phyloP scores from a whole-genome alignment of 177 flowering plant genomes.

The Vitis hybrid region DNA sequence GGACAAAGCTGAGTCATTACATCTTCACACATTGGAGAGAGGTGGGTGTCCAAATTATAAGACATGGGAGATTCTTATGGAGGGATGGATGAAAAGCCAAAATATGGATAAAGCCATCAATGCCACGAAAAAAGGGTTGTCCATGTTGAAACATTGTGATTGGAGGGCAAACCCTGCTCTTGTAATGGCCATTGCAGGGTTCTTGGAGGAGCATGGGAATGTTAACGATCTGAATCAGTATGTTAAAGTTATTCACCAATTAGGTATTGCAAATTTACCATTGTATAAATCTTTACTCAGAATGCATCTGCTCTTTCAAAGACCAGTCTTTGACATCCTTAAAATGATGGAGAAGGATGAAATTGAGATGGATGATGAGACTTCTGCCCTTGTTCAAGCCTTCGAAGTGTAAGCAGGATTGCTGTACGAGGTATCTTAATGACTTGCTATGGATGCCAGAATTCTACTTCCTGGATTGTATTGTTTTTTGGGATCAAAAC shows the following conservation, averaged over 20 bases:
- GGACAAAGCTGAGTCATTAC: conserved; percentile 50
- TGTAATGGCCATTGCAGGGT: conserved; percentile 37
- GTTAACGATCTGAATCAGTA: conserved; percentile 34
- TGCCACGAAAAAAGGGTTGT: conserved; percentile 51
- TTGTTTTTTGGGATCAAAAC: too few relatives aligned
- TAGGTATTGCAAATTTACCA: conserved; percentile 38
- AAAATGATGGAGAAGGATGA: conserved; percentile 51
- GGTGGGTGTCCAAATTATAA: conserved; percentile 63
- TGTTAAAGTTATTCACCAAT: conserved; percentile 23
- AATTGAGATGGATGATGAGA: conserved; percentile 43
- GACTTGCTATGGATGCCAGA: neutral
- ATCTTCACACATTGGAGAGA: conserved; percentile 41
- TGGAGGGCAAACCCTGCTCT: conserved; percentile 40
- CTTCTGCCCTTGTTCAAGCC: conserved; percentile 17
- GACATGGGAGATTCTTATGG: conserved; percentile 74
- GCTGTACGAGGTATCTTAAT: neutral
- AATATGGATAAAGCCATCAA: conserved; percentile 50
- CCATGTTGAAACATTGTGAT: conserved; percentile 38
- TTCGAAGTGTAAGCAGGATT: neutral
- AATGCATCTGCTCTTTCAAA: conserved; percentile 25
- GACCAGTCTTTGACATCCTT: conserved; percentile 32
- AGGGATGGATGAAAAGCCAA: conserved; percentile 52
- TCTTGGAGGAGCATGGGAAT: conserved; percentile 37
- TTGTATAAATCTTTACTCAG: conserved; percentile 48
- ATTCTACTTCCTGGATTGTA: too few relatives aligned